Evolutionary conservation across 2,329 filamentous ascomycete species (phyloP), one percentile per base, ranked within the genome.

Genomic region (Phialocephala subalpina): DNA sequence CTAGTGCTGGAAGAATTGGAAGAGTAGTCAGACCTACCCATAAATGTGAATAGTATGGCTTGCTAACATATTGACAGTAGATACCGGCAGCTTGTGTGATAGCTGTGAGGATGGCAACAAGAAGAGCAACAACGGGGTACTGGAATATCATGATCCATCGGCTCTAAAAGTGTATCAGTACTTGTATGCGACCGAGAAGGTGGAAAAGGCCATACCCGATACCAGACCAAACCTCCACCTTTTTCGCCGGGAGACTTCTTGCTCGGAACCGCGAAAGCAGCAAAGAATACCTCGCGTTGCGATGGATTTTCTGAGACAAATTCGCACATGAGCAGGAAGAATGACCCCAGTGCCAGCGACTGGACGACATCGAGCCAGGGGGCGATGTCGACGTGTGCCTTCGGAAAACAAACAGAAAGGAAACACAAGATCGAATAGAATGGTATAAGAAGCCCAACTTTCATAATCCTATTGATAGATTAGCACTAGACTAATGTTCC

Each of bases 311-410:
- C 45, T 9, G 45, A 49, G 22, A 49, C 45, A 22, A 49, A 49
- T 12, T 49, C 45, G 45, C 45, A 49, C 45, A 49, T 49, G 11
- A 49, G 45, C 20, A 49, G 12, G 45, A 49, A 49, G 45, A 49
- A 49, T 20, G 45, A 49, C 6, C 45, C 45, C 20, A 49, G 20
- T 11, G 45, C 45, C 18, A 49, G 8, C 18, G 45, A 20, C 18
- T 49, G 40, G 8, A 45, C 18, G 18, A 45, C 8, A 20, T 45
- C 40, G 5, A 45, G 40, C 40, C 40, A 45, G 6, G 40, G 40
- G 5, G 40, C 18, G 18, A 45, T 45, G 18, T 45, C 40, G 40
- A 45, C 40, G 18, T 11, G 9, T 9, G 9, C 40, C 40, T 20
- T 12, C 18, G 40, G 40, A 16, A 45, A 45, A n/a, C 40, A 45